These are phyloP conservation scores for Yarrowia phangngaensis DNA, from an alignment of 805 yeast species.

Conservation along the genomic window DNA sequence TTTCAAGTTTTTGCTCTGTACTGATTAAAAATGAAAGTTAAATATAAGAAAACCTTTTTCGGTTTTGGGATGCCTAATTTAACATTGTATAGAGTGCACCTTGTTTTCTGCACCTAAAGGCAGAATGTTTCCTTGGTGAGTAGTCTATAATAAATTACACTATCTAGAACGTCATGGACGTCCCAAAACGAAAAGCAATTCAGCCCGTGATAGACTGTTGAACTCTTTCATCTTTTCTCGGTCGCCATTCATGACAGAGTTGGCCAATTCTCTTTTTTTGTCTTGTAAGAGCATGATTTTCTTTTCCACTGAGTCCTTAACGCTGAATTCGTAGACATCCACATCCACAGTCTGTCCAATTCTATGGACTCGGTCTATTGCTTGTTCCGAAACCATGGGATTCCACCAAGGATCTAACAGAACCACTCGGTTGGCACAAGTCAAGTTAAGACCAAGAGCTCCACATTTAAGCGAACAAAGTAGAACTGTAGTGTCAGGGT, in stretches of 20 bases:
- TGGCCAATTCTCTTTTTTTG: conserved; percentile 40
- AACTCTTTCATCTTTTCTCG: conserved; percentile 28
- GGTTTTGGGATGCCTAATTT: too few relatives aligned
- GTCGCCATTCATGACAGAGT: conserved; percentile 37
- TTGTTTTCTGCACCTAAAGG: too few relatives aligned
- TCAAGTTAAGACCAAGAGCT: conserved; percentile 46
- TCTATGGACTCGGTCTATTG: conserved; percentile 51
- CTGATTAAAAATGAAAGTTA: too few relatives aligned
- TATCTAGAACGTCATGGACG: not conserved
- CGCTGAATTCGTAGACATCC: conserved; percentile 45
- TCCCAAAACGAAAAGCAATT: conserved; percentile 34
- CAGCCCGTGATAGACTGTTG: conserved; percentile 34
- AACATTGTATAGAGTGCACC: too few relatives aligned
- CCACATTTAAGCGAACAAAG: conserved; percentile 47
- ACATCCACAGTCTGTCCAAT: conserved; percentile 47
- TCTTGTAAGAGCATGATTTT: conserved; percentile 41
- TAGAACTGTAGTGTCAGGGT: conserved; percentile 37
- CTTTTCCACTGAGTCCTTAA: conserved; percentile 44
- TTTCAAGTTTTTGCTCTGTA: too few relatives aligned
- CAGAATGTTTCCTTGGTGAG: too few relatives aligned
- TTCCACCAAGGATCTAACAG: conserved; percentile 51
- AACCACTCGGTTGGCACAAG: conserved; percentile 44
- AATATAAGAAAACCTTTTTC: too few relatives aligned
- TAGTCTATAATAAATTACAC: too few relatives aligned
- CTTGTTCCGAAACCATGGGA: conserved; percentile 50